Evolutionary conservation across 2,329 filamentous ascomycete genomes (phyloP).

Genomic region (Phyllosticta capitalensis): DNA sequence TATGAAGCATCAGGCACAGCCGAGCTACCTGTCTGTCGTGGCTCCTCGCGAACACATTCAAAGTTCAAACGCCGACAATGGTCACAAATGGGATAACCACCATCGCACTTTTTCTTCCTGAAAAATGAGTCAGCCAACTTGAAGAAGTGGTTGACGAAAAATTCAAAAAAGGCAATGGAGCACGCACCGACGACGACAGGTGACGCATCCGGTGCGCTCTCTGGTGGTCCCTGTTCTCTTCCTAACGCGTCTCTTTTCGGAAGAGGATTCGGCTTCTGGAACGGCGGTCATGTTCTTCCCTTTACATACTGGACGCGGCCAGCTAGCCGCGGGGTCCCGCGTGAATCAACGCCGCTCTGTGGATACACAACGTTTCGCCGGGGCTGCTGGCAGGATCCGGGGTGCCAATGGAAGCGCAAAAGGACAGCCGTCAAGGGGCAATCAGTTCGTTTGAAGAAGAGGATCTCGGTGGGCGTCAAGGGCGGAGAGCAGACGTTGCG

Average conservation of each 20-base stretch:
- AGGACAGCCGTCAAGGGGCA: not conserved
- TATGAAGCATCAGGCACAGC: not conserved
- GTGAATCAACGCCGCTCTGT: not conserved
- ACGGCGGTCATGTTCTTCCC: constrained; percentile 1
- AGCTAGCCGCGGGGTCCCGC: not conserved
- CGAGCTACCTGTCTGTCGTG: not conserved
- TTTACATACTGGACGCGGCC: not conserved
- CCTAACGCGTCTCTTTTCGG: constrained; percentile 4
- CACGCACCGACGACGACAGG: constrained; percentile 10
- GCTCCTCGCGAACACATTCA: constrained; percentile 10
- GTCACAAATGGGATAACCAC: constrained; percentile 9
- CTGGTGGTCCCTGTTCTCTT: constrained; percentile 10
- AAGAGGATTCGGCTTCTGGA: constrained; percentile 1
- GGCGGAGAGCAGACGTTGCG: not conserved
- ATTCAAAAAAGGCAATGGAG: not conserved
- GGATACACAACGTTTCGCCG: not conserved
- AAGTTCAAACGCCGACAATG: constrained; percentile 10
- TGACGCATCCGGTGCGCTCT: constrained; percentile 10
- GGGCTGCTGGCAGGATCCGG: not conserved
- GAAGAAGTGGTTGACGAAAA: not conserved
- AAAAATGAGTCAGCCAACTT: not conserved
- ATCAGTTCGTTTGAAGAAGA: not conserved
- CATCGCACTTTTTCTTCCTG: constrained; percentile 11
- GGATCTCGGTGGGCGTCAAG: not conserved
- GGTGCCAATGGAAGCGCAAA: not conserved